Percentiles rank a stretch among this genome's conserved stretches.
phyloP scores from a whole-genome alignment of 345 rosid genomes.

The Salix brachista region DNA sequence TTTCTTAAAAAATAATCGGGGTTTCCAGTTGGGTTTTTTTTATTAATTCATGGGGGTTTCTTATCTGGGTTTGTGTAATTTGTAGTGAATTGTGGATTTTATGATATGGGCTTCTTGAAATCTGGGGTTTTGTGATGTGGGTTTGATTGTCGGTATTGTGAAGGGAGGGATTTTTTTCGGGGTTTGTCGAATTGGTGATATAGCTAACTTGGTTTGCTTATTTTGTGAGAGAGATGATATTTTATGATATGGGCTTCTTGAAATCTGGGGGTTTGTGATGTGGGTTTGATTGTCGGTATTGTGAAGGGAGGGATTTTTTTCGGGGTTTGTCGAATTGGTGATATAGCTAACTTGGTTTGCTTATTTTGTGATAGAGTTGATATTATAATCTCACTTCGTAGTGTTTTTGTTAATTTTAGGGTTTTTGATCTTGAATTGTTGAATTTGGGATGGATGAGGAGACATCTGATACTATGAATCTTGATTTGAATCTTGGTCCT shows the following conservation, averaged over 20 bases:
- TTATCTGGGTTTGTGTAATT: conserved; percentile 1
- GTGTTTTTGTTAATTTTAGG: conserved; percentile 14
- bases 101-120: not conserved
- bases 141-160: not conserved
- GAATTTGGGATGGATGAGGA: conserved; percentile 59
- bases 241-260: not conserved
- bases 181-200: conserved; percentile 9
- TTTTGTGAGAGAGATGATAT: not conserved
- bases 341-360: not conserved
- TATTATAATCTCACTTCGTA: not conserved
- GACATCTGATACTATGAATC: conserved; percentile 80
- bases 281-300: not conserved
- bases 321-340: conserved; percentile 8
- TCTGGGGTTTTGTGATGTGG: not conserved
- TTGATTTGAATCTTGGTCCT: conserved; percentile 93
- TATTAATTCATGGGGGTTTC: not conserved
- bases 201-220: not conserved
- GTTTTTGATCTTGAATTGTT: conserved; percentile 13
- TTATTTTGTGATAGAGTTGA: not conserved
- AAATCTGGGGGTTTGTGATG: not conserved
- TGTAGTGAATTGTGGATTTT: not conserved
- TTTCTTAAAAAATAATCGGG: not conserved
- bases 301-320: not conserved
- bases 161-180: conserved; percentile 2
- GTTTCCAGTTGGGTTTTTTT: conserved; percentile 3